phyloP scores from a whole-genome alignment of 148 eudicot species.

The Talinum fruticosum region DNA sequence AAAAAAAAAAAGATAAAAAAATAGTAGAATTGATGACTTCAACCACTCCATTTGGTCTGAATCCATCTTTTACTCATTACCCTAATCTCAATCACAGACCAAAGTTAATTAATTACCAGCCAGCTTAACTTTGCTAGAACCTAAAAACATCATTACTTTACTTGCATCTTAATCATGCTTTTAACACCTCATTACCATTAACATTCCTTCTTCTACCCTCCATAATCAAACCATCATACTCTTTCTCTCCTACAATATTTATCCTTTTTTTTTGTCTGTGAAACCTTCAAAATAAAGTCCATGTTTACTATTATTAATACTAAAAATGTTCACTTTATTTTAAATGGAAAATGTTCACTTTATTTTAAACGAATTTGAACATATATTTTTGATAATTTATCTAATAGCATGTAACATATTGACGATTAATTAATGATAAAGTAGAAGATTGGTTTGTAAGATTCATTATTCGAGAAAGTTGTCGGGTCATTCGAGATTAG shows the following conservation, averaged over 20 bases:
- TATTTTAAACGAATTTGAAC: too few relatives aligned
- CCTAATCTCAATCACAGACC: neutral
- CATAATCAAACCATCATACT: neutral
- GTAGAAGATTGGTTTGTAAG: neutral
- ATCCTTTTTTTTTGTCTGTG: too few relatives aligned
- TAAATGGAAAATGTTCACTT: too few relatives aligned
- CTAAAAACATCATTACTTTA: conserved; percentile 4
- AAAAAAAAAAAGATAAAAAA: neutral
- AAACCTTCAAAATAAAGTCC: too few relatives aligned
- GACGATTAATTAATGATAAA: too few relatives aligned
- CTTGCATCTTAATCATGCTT: neutral
- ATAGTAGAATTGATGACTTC: neutral
- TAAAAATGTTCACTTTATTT: too few relatives aligned
- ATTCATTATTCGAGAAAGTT: too few relatives aligned
- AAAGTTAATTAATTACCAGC: neutral
- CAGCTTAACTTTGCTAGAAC: neutral
- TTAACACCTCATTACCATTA: neutral
- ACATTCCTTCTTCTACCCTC: neutral
- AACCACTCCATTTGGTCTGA: neutral
- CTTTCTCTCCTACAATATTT: too few relatives aligned
- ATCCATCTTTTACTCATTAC: neutral
- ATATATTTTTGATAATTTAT: too few relatives aligned
- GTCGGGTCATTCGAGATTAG: too few relatives aligned
- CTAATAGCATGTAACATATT: neutral
- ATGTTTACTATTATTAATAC: too few relatives aligned